A percentile compares a stretch with the other conserved stretches of the same genome.
These are phyloP conservation scores for Lipomyces spencermartinsiae DNA, from an alignment of 805 yeast genomes.

Conservation along the genomic window DNA sequence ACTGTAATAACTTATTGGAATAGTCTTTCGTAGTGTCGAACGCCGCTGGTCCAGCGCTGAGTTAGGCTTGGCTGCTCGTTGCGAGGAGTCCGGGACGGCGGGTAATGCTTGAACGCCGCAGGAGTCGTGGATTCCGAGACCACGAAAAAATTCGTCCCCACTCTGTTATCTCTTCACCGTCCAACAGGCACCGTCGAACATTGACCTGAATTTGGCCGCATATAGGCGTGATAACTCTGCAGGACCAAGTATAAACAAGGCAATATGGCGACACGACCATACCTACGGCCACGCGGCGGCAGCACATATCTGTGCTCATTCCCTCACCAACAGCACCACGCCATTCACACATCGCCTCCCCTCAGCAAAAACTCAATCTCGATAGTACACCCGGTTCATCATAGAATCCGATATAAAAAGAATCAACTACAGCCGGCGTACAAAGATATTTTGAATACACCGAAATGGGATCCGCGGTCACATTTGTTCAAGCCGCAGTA, in stretches of 20 bases:
- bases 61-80: too few species aligned
- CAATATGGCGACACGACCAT: background rate
- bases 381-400: constrained; percentile 90
- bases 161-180: background rate
- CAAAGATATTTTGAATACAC: constrained; percentile 64
- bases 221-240: background rate
- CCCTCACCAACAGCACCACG: background rate
- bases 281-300: background rate
- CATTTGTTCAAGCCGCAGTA: constrained; percentile 76
- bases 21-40: background rate
- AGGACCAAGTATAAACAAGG: background rate
- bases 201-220: background rate
- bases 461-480: constrained; percentile 77
- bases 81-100: too few species aligned
- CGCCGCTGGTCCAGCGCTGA: too few species aligned
- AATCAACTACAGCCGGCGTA: constrained; percentile 75
- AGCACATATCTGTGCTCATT: background rate
- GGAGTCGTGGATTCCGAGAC: background rate
- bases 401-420: constrained; percentile 77
- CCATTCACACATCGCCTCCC: constrained; percentile 20
- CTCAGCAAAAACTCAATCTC: constrained; percentile 61
- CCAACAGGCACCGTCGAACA: background rate
- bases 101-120: too few species aligned
- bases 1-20: background rate
- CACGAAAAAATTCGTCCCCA: background rate